These are phyloP conservation scores for Monosporascus sp. DNA, from an alignment of 2,329 filamentous ascomycete genomes.

Conservation along the genomic window DNA sequence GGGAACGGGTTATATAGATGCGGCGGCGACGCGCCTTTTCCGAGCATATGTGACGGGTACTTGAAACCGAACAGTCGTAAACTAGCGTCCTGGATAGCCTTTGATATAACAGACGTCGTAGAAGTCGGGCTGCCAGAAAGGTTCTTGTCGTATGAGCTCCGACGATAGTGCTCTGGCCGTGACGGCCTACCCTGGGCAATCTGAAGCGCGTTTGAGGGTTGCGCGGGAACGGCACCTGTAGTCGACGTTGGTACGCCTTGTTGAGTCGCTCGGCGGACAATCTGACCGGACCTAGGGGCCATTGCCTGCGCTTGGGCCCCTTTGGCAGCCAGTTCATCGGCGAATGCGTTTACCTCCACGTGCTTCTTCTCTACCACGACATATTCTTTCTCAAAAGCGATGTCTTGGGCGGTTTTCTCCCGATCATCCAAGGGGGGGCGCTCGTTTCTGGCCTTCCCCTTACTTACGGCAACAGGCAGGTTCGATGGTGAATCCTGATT, in stretches of 20 bases:
- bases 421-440: conserved; percentile 44
- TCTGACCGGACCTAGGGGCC: conserved; percentile 53
- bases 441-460: conserved; percentile 25
- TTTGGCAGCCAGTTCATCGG: conserved; percentile 86
- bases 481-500: conserved; percentile 30
- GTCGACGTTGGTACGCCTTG: conserved; percentile 65
- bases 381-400: conserved; percentile 88
- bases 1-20: conserved; percentile 77
- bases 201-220: conserved; percentile 67
- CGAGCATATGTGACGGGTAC: conserved; percentile 55
- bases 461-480: conserved; percentile 30
- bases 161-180: conserved; percentile 64
- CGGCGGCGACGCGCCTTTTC: conserved; percentile 66
- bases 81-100: conserved; percentile 91
- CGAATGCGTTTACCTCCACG: conserved; percentile 94
- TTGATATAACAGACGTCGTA: conserved; percentile 86
- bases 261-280: conserved; percentile 72
- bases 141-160: conserved; percentile 71
- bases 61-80: conserved; percentile 66
- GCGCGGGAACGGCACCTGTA: conserved; percentile 63
- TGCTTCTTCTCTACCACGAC: conserved; percentile 92
- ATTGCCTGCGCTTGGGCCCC: conserved; percentile 42
- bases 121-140: conserved; percentile 66
- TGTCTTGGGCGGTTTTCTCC: conserved; percentile 74
- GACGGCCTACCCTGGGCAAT: conserved; percentile 61